Base-by-base conservation (phyloP, 495 filamentous ascomycete genomes). In the Podospora tetraspora region DNA sequence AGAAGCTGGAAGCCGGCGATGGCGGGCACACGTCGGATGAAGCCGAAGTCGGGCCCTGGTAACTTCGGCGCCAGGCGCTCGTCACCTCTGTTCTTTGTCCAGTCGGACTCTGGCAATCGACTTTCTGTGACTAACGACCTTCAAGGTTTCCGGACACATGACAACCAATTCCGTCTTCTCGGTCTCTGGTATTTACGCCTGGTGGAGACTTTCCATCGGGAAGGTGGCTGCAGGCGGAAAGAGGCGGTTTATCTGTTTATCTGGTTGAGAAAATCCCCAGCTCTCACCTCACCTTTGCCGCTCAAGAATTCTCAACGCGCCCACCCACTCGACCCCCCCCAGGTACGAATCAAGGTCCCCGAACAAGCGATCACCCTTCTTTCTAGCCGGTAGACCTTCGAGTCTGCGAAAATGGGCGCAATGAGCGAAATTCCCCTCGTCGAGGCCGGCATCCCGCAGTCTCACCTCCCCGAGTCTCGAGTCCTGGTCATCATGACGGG, bases 401-500 rank as follows among this genome's bases (percentile, higher is more conserved):
- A 5, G n/a, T 57, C 59, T 19, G 25, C 61, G 6, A 22, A 29
- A 23, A 22, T 34, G 25, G 61, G 21, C 71, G 71, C 59, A 52
- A 77, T 78, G 76, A 73, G 73, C 16, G 70, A 63, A 3, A 24
- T 68, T 10, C 23, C 69, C 19, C 68, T 76, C 63, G 68, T 72
- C 68, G 75, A 77, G 63, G 65, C 71, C 59, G 69, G 68, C 4
- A 69, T 60, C 12, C 68, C 74, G 60, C 72, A 76, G 62, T 57
- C 76, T 37, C 78, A 69, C 30, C 80, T 79, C 68, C 86, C 87
- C 1, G 93, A 97, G 77, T 91, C 92, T 0, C 83, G 92, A 66
- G 91, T 97, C 9, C 82, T 97, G 66, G 90, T 97, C 68, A 92
- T 97, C 79, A 94, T 94, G 86, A 97, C 94, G 16, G 93, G 95